Evolutionary conservation across 441 rosid species (phyloP).

Genomic region (Hura crepitans): DNA sequence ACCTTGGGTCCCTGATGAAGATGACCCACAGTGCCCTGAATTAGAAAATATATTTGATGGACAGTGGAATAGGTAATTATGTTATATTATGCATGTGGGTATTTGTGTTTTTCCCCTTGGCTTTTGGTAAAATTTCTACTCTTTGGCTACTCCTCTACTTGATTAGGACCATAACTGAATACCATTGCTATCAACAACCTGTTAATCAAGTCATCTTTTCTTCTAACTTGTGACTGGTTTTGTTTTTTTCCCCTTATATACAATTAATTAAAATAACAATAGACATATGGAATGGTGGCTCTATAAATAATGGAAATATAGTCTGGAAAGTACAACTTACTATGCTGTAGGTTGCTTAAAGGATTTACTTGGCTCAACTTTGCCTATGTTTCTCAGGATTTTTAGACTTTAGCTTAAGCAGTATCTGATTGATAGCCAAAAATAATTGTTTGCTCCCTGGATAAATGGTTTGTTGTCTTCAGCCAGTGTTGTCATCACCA

Average conservation of each 20-base stretch:
- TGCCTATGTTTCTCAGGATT: not conserved
- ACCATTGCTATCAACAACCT: constrained; percentile 1
- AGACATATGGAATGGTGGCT: not conserved
- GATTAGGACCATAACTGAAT: constrained; percentile 1
- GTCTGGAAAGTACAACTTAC: too few relatives aligned
- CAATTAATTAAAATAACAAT: not conserved
- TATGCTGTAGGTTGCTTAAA: too few relatives aligned
- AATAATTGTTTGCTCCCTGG: not conserved
- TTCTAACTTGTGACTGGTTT: not conserved
- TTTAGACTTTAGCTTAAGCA: not conserved
- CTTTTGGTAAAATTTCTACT: constrained; percentile 12
- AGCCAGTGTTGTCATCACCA: not conserved
- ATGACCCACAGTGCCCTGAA: constrained; percentile 58
- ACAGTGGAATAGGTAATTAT: constrained; percentile 59
- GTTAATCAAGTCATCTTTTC: not conserved
- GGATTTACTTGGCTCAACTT: too few relatives aligned
- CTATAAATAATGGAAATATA: not conserved
- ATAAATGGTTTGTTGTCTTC: not conserved
- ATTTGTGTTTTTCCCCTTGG: not conserved
- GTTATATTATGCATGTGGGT: constrained; percentile 18
- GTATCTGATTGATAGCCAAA: not conserved
- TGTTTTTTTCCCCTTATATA: not conserved
- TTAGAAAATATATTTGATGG: constrained; percentile 66
- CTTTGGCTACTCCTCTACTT: constrained; percentile 9
- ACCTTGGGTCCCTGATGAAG: constrained; percentile 84